A percentile compares a stretch with the other conserved stretches of the same genome.
Conservation (phyloP, 1,284 basidiomycete species). For the Fomitiporia mediterranea region DNA sequence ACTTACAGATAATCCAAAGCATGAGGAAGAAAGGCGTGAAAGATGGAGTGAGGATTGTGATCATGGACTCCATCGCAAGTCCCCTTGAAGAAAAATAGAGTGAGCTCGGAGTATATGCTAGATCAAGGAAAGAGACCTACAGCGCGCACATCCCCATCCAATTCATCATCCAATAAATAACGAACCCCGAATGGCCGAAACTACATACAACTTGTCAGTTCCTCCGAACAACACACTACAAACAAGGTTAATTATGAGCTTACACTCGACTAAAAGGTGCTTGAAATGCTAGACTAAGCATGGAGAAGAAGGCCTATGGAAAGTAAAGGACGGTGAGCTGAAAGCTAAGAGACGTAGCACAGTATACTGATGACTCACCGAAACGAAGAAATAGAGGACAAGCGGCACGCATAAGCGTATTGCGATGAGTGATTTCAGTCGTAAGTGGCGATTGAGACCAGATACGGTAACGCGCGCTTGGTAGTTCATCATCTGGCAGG, state of each 20-base stretch:
- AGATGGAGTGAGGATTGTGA: slow-evolving; percentile 48
- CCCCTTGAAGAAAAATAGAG: slow-evolving; percentile 33
- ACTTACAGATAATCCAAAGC: slow-evolving; percentile 61
- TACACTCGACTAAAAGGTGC: slow-evolving; percentile 50
- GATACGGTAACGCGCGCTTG: slow-evolving; percentile 34
- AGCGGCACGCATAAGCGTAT: slow-evolving; percentile 54
- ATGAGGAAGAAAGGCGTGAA: slow-evolving; percentile 60
- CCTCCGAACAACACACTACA: neutral
- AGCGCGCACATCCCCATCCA: slow-evolving; percentile 58
- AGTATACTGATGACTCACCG: slow-evolving; percentile 44
- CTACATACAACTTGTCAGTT: slow-evolving; percentile 28
- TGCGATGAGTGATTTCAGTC: slow-evolving; percentile 46
- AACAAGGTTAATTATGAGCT: slow-evolving; percentile 16
- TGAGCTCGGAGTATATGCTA: neutral
- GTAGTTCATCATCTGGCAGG: slow-evolving; percentile 27
- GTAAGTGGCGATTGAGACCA: slow-evolving; percentile 48
- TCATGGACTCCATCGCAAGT: slow-evolving; percentile 57
- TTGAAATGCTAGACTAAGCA: slow-evolving; percentile 64
- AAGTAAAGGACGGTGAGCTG: neutral
- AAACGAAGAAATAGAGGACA: slow-evolving; percentile 54
- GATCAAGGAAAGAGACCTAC: slow-evolving; percentile 30
- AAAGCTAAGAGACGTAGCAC: neutral
- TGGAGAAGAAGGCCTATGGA: slow-evolving; percentile 47
- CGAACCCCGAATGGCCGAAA: slow-evolving; percentile 56
- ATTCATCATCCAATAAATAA: slow-evolving; percentile 73